Evolutionary conservation across 805 yeast species (phyloP), one percentile per base, ranked within the genome.

Genomic region (Nakazawaea molendinolei): DNA sequence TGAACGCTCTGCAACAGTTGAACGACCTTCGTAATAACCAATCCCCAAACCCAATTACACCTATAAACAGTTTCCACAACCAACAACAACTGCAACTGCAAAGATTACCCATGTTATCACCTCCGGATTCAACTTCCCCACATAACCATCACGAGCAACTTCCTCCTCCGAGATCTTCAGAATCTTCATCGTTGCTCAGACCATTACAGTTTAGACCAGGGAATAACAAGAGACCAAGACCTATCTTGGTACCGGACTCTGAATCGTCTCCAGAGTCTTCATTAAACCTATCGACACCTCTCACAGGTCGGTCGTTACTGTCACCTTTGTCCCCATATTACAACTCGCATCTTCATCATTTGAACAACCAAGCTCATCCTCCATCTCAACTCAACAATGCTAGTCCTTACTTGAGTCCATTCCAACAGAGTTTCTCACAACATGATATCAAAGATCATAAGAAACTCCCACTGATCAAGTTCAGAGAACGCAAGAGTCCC

Each of bases 81-180:
- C n/a, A 13, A 5, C 29, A 26, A 15, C 7, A 18, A 20, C 21
- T 20, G 5, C 9, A 21, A 23, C 16, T 3, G 9, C 10, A 17
- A 10, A 7, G 23, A 7, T 15, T 19, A 35, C 31, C 31, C 8
- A 28, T 34, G 29, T 18, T 36, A 8, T 33, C 41, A 19, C 37
- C 41, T 14, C 34, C 41, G 21, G 33, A 38, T 22, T 33, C 41
- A 7, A 38, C 40, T 3, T 37, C 40, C 17, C 41, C 36, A 27
- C 41, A 38, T 23, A 31, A 18, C 19, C 20, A 23, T 12, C 31
- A 15, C 15, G 17, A 17, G 13, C 16, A 24, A 14, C 14, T 16
- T 8, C 37, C 25, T 9, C 38, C 38, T 16, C 41, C 41, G 13
- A 37, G 38, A 17, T 33, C 38, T 29, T 20, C 38, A 7, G 24